Base-by-base conservation (phyloP, 805 yeast genomes). In the Zygoascus biomembranicola region DNA sequence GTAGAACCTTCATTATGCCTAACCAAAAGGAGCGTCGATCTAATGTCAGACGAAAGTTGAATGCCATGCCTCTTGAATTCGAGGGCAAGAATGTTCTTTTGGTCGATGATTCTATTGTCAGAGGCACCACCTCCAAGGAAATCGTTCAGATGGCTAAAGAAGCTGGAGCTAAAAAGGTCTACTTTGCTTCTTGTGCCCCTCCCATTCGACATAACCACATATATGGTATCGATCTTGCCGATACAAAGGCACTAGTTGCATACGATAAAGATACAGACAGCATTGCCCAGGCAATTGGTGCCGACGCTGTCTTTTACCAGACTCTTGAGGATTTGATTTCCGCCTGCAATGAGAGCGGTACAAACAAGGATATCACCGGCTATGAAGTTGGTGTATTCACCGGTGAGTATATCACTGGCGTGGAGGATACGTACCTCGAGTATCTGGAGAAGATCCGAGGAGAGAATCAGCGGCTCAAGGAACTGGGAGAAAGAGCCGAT, bases 1-100 rank as follows among this genome's bases (percentile, higher is more conserved):
- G 99, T 32, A 82, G 99, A 71, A 94, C 99, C 1, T 94, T 94
- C 67, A 94, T 94, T 65, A 94, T 94, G 99, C 98, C 99, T 14
- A 90, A 89, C 73, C 99, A 94, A 75, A 81, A 82, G 68, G 95
- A 90, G 71, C 82, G 99, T 70, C 82, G 90, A 50, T 88, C 96
- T 1, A 85, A 95, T 23, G 99, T 94, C 16, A 81, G 99, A 67
- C 80, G 96, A 63, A 94, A 94, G 73, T 77, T 94, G 65, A 94
- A 94, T 70, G 97, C 99, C 8, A 94, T 94, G 97, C 89, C 82
- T 55, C 80, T 87, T 47, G 99, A 94, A 72, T 94, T 94, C 68
- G 78, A 79, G 59, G 94, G 81, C 58, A 81, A 89, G 63, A 83
- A 82, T 57, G 98, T 94, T 20, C 74, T 94, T 58, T 77, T 94